These are phyloP conservation scores for Tricholoma saponaceum DNA, from an alignment of 768 basidiomycete genomes.

Conservation along the genomic window DNA sequence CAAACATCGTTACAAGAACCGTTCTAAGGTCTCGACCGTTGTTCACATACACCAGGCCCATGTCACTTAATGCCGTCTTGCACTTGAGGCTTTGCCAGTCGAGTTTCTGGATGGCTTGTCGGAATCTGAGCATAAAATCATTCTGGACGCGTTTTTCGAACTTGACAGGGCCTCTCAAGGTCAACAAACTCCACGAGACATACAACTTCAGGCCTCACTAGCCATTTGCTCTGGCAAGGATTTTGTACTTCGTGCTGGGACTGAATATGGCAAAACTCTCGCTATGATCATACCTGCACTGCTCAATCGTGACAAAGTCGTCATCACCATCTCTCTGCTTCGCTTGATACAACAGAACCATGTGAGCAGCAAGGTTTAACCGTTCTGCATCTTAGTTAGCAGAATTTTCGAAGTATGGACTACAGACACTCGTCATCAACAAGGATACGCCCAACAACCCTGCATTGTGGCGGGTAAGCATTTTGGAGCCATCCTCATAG, in stretches of 20 bases:
- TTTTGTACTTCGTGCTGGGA: constrained; percentile 17
- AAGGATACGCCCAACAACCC: neutral
- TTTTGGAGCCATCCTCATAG: neutral
- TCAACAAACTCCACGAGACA: neutral
- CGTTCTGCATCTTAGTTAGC: neutral
- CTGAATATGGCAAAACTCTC: constrained; percentile 23
- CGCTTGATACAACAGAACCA: neutral
- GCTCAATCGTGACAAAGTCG: neutral
- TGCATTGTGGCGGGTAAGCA: neutral
- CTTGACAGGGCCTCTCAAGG: too few relatives aligned
- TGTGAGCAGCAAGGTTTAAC: neutral
- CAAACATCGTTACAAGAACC: too few relatives aligned
- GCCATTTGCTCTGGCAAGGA: constrained; percentile 13
- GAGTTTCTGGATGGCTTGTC: too few relatives aligned
- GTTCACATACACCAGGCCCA: too few relatives aligned
- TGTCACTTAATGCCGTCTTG: too few relatives aligned
- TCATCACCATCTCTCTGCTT: neutral
- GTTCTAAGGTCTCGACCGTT: too few relatives aligned
- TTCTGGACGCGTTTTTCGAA: neutral
- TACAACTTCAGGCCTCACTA: neutral
- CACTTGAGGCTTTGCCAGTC: too few relatives aligned
- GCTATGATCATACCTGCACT: constrained; percentile 19
- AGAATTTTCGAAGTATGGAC: neutral
- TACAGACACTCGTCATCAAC: neutral
- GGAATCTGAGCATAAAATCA: too few relatives aligned